Conservation (phyloP, 305 asterid genomes). For the Fraxinus greggii region DNA sequence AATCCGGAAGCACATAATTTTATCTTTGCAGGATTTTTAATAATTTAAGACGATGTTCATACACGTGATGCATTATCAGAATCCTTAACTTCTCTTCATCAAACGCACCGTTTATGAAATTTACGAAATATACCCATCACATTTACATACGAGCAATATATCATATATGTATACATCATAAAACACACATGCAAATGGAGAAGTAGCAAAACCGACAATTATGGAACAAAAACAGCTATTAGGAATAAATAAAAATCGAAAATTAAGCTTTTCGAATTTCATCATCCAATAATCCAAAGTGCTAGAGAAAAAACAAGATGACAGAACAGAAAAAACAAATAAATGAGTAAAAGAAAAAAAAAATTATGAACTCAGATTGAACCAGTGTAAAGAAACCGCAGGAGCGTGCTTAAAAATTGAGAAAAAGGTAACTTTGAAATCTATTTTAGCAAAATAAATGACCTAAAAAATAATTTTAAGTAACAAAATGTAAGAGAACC, state of each 20-base stretch:
- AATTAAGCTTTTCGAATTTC: neutral
- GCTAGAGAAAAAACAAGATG: neutral
- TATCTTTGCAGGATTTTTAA: neutral
- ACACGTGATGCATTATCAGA: constrained; percentile 17
- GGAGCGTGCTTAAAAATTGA: neutral
- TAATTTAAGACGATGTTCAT: neutral
- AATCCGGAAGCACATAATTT: neutral
- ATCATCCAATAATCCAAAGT: neutral
- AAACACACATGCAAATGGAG: constrained; percentile 3
- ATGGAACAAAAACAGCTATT: neutral
- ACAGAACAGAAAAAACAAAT: neutral
- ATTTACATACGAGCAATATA: neutral
- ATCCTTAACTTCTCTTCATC: constrained; percentile 12
- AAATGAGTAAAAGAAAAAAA: neutral
- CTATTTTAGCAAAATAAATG: neutral
- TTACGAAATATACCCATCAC: neutral
- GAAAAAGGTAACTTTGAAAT: neutral
- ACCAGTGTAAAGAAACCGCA: neutral
- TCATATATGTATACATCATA: neutral
- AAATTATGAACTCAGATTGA: neutral
- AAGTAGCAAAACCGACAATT: neutral
- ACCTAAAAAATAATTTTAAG: neutral
- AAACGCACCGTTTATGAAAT: neutral
- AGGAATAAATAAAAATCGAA: neutral
- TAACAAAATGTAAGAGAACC: constrained; percentile 7